Evolutionary conservation across 2,329 filamentous ascomycete species (phyloP).

Genomic region (Cytospora piceicola): DNA sequence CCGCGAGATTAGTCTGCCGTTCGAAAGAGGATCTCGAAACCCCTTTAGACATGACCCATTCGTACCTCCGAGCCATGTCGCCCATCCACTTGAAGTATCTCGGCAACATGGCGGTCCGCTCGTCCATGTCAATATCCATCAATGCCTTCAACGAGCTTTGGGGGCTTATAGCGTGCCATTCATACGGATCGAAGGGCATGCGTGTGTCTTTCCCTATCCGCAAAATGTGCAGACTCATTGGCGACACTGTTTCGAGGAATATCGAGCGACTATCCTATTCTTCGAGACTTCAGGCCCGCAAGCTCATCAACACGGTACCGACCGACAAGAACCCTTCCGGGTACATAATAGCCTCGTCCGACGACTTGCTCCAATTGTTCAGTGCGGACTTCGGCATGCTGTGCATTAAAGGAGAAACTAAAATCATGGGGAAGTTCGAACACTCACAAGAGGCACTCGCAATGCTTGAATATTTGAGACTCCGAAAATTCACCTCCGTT

Average conservation of each 20-base stretch:
- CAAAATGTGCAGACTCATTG: conserved; percentile 88
- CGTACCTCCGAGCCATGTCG: conserved; percentile 86
- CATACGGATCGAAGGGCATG: conserved; percentile 78
- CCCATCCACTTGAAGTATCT: conserved; percentile 89
- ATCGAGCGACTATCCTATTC: conserved; percentile 88
- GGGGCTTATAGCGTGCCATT: conserved; percentile 86
- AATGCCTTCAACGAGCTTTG: conserved; percentile 84
- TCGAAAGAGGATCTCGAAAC: conserved; percentile 71
- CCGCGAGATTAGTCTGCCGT: conserved; percentile 80
- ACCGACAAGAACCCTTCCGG: conserved; percentile 82
- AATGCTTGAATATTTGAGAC: conserved; percentile 80
- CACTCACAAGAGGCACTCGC: conserved; percentile 83
- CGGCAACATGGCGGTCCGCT: conserved; percentile 86
- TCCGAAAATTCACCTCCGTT: conserved; percentile 75
- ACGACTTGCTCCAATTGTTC: conserved; percentile 82
- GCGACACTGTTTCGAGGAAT: conserved; percentile 83
- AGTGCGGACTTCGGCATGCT: conserved; percentile 85
- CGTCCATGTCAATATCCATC: conserved; percentile 93
- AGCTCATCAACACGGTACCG: conserved; percentile 83
- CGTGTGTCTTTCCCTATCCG: conserved; percentile 89
- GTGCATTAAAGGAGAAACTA: conserved; percentile 86
- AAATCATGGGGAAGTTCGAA: conserved; percentile 75
- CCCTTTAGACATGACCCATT: conserved; percentile 81
- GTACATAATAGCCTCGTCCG: conserved; percentile 87
- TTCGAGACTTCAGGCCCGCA: conserved; percentile 80